phyloP scores from a whole-genome alignment of 495 filamentous ascomycete species.

The Sordaria brevicollis region DNA sequence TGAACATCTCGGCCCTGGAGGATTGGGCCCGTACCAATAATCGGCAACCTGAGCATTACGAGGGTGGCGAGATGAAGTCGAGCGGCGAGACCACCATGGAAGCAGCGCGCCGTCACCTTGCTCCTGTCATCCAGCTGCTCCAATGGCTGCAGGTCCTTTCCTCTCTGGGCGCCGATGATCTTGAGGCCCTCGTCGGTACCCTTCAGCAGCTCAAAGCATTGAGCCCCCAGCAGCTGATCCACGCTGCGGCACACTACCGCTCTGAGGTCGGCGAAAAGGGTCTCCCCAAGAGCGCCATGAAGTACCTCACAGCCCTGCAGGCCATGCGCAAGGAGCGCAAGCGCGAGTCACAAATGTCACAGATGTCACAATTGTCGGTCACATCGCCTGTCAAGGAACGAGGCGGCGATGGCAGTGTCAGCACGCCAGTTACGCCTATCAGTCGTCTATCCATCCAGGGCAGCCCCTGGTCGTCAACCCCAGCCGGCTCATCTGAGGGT shows the following conservation, averaged over 20 bases:
- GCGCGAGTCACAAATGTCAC: conserved; percentile 13
- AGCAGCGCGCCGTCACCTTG: conserved; percentile 70
- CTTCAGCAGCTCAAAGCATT: conserved; percentile 78
- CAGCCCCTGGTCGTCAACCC: conserved; percentile 29
- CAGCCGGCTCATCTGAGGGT: conserved; percentile 7
- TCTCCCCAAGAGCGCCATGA: conserved; percentile 74
- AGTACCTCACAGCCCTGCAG: conserved; percentile 73
- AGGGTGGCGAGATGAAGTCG: conserved; percentile 78
- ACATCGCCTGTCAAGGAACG: conserved; percentile 22
- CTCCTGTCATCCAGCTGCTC: conserved; percentile 84
- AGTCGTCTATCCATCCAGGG: neutral
- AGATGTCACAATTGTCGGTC: conserved; percentile 8
- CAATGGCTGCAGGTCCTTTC: conserved; percentile 99
- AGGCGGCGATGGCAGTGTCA: conserved; percentile 2
- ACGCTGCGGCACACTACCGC: conserved; percentile 84
- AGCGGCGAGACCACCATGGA: conserved; percentile 82
- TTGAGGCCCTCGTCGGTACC: conserved; percentile 74
- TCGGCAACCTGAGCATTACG: conserved; percentile 88
- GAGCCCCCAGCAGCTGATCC: conserved; percentile 81
- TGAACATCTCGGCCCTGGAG: conserved; percentile 92
- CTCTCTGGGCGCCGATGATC: conserved; percentile 76
- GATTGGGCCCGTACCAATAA: conserved; percentile 95
- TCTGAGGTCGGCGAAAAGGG: conserved; percentile 92
- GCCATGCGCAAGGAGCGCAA: conserved; percentile 44
- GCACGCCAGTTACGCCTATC: neutral